These are phyloP conservation scores for Cryptococcus sp. DNA, from an alignment of 1,284 basidiomycete species.

Conservation along the genomic window DNA sequence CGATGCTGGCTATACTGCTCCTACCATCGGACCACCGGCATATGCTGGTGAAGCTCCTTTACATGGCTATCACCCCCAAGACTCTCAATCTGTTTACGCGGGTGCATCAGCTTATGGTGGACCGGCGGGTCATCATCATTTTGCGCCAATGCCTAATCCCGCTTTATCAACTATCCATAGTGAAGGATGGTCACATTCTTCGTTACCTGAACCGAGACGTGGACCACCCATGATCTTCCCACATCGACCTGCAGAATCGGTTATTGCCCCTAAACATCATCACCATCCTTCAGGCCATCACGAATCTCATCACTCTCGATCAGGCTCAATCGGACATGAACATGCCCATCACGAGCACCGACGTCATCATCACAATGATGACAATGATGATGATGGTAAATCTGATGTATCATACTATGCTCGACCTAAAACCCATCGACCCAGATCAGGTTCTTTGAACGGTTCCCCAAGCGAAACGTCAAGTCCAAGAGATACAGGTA, in stretches of 20 bases:
- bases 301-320: neutral
- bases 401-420: conserved; percentile 17
- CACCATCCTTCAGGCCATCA: conserved; percentile 5
- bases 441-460: neutral
- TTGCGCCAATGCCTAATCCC: conserved; percentile 3
- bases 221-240: conserved; percentile 2
- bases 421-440: conserved; percentile 1
- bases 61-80: neutral
- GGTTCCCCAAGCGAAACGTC: neutral
- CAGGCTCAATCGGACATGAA: neutral
- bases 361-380: neutral
- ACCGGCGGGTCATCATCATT: conserved; percentile 3
- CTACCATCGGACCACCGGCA: conserved; percentile 10
- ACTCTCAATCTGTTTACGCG: conserved; percentile 5
- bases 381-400: conserved; percentile 3
- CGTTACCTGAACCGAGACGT: conserved; percentile 17
- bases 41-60: neutral
- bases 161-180: conserved; percentile 1
- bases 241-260: neutral
- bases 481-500: neutral
- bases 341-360: neutral
- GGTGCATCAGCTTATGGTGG: conserved; percentile 9
- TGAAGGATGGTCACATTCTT: conserved; percentile 12
- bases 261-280: neutral
- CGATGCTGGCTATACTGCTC: conserved; percentile 32